Conservation (phyloP, 192 early-diverging fungal genomes). For the Podila clonocystis region DNA sequence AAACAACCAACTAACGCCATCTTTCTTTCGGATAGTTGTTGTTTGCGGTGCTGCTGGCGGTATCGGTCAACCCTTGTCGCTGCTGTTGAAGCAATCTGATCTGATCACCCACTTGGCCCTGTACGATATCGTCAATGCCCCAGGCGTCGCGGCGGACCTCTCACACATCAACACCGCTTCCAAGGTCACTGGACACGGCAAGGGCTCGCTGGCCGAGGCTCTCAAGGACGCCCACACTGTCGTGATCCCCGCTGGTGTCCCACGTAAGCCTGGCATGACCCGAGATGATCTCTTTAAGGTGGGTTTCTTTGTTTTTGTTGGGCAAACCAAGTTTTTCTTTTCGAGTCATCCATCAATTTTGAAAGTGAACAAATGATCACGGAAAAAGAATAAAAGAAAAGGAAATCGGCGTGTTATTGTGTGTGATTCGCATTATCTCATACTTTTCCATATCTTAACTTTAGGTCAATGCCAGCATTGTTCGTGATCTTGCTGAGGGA, state of each 20-base stretch:
- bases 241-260: conserved; percentile 96
- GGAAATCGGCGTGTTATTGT: too few species aligned
- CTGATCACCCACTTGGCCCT: conserved; percentile 86
- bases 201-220: conserved; percentile 54
- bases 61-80: conserved; percentile 96
- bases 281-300: conserved; percentile 97
- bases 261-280: conserved; percentile 98
- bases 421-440: too few species aligned
- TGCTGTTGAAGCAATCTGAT: conserved; percentile 90
- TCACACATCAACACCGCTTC: conserved; percentile 87
- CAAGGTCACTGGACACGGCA: conserved; percentile 59
- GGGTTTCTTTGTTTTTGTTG: conserved; percentile 9
- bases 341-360: too few species aligned
- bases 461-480: conserved; percentile 95
- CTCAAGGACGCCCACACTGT: conserved; percentile 65
- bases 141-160: conserved; percentile 95
- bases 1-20: background rate
- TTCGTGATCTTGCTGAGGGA: conserved; percentile 83
- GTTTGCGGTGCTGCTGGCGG: conserved; percentile 84
- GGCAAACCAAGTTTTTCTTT: too few species aligned
- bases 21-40: conserved; percentile 48
- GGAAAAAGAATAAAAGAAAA: too few species aligned
- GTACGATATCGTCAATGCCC: conserved; percentile 97
- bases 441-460: background rate
- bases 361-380: too few species aligned